Conservation (phyloP, 495 filamentous ascomycete genomes). For the Paragyromitra xinjiangensis region DNA sequence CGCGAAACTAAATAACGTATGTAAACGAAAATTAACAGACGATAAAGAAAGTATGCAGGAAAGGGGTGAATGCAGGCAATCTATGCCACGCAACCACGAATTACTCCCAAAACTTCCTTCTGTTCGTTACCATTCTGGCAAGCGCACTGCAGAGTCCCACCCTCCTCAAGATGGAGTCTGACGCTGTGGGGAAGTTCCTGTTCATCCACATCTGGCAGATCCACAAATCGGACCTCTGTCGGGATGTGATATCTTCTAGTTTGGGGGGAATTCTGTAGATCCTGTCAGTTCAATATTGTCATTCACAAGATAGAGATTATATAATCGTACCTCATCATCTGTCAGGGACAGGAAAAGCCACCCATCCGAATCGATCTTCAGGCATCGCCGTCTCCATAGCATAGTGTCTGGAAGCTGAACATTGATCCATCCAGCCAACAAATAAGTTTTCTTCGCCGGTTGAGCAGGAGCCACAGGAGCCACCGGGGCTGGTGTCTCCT, state of each 20-base stretch:
- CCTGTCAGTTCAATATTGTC: conserved; percentile 24
- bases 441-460: conserved; percentile 43
- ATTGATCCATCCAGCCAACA: conserved; percentile 58
- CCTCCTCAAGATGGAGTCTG: conserved; percentile 52
- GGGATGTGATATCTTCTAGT: conserved; percentile 55
- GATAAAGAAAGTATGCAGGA: conserved; percentile 9
- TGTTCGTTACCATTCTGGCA: conserved; percentile 57
- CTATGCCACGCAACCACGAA: conserved; percentile 51
- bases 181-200: conserved; percentile 58
- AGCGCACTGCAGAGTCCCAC: conserved; percentile 57
- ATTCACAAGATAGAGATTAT: background rate
- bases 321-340: conserved; percentile 53
- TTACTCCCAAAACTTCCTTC: conserved; percentile 56
- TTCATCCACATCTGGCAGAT: conserved; percentile 58
- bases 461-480: conserved; percentile 29
- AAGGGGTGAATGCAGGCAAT: conserved; percentile 19
- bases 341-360: conserved; percentile 56
- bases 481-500: conserved; percentile 31
- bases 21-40: conserved; percentile 43
- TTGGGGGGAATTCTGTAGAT: conserved; percentile 51
- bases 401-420: conserved; percentile 58
- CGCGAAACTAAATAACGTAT: conserved; percentile 45
- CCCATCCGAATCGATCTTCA: conserved; percentile 56
- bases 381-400: conserved; percentile 57
- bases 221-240: conserved; percentile 49